Conservation (phyloP, 768 basidiomycete genomes). For the Crassisporium funariophilum region DNA sequence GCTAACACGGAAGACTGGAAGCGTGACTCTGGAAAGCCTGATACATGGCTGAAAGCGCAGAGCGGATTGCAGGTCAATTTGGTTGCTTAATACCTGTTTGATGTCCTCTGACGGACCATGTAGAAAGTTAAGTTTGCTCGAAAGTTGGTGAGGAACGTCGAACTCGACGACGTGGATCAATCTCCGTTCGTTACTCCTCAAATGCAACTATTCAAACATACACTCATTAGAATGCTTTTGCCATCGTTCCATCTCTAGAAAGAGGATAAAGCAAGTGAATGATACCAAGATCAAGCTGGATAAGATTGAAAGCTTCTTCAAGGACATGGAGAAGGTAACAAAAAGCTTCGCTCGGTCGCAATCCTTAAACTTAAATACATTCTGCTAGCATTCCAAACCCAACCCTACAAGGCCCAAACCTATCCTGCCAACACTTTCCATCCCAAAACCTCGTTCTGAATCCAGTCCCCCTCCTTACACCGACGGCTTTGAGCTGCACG, state of each 20-base stretch:
- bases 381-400: conserved; percentile 30
- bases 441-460: conserved; percentile 35
- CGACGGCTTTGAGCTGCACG: background rate
- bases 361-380: conserved; percentile 38
- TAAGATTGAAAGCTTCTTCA: conserved; percentile 53
- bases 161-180: conserved; percentile 47
- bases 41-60: conserved; percentile 58
- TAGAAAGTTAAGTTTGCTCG: conserved; percentile 58
- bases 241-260: conserved; percentile 29
- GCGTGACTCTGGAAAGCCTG: conserved; percentile 17
- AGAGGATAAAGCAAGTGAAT: conserved; percentile 43
- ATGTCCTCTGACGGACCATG: background rate
- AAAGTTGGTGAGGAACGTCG: conserved; percentile 58
- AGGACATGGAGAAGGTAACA: conserved; percentile 54
- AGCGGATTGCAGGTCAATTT: conserved; percentile 55
- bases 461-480: conserved; percentile 4
- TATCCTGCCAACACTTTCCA: conserved; percentile 56
- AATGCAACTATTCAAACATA: background rate
- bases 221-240: background rate
- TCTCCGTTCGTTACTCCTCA: conserved; percentile 37
- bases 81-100: background rate
- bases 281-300: conserved; percentile 55
- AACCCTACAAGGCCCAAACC: conserved; percentile 41
- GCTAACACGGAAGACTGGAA: conserved; percentile 41
- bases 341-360: background rate